A percentile compares a stretch with the other conserved stretches of the same genome.
Conservation (phyloP, 352 stramenopile species). For the Nothophytophthora sp. region DNA sequence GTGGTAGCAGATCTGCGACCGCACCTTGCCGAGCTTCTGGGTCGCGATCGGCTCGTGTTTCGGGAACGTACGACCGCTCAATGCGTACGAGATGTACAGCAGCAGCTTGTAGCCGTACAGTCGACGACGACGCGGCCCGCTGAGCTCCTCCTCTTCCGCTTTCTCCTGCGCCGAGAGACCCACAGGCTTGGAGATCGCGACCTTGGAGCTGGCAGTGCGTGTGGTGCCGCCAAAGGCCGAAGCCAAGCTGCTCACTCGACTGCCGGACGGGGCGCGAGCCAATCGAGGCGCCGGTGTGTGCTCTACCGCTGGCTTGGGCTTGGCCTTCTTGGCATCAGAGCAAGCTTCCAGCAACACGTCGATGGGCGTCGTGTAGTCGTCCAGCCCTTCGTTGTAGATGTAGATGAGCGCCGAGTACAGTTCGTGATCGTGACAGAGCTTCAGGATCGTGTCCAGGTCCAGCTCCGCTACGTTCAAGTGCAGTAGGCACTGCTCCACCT, state of each 20-base stretch:
- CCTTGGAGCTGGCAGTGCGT: conserved; percentile 30
- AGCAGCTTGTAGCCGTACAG: conserved; percentile 86
- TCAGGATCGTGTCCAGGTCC: conserved; percentile 94
- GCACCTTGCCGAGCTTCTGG: conserved; percentile 73
- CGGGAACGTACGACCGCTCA: conserved; percentile 90
- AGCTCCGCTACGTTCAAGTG: conserved; percentile 94
- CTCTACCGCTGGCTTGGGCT: conserved; percentile 15
- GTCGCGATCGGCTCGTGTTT: conserved; percentile 70
- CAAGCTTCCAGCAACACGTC: conserved; percentile 88
- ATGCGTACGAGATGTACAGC: conserved; percentile 93
- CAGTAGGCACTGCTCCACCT: conserved; percentile 94
- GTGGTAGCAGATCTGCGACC: conserved; percentile 81
- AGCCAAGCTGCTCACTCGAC: conserved; percentile 59
- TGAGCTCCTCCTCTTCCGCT: conserved; percentile 49
- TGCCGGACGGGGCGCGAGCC: conserved; percentile 35
- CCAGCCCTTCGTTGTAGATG: conserved; percentile 93
- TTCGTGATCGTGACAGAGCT: conserved; percentile 90
- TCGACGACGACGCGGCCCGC: conserved; percentile 54
- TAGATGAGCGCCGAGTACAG: conserved; percentile 95
- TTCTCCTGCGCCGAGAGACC: conserved; percentile 29
- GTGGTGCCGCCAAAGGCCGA: conserved; percentile 66
- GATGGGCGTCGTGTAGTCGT: conserved; percentile 93
- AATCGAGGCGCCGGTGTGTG: conserved; percentile 12
- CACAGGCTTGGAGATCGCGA: conserved; percentile 30
- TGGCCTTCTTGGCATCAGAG: conserved; percentile 48